Evolutionary conservation across 257 asterid species (phyloP), one percentile per base, ranked within the genome.

Genomic region (Misopates orontium): DNA sequence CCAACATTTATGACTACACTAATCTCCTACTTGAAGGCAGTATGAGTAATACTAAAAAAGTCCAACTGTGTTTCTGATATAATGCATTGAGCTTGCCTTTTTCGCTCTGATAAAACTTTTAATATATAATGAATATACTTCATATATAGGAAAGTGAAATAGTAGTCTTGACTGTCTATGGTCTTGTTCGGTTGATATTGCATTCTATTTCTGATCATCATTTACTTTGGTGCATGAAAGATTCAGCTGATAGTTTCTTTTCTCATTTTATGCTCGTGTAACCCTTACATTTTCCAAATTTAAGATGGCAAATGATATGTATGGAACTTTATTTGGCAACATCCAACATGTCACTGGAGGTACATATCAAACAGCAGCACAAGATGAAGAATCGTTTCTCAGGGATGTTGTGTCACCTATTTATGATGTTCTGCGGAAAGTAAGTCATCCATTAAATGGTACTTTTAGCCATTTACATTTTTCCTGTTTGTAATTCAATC

Each of bases 241-340:
- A 5, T 48, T 66, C 40, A 47, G 55, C 16, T 28, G 28, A 15
- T 31, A 17, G 32, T 54, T 68, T 21, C n/a, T 68, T 55, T 45
- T 8, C 20, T 55, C 60, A 8, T 54, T 70, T 65, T 63, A 32
- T 50, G 61, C 59, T 54, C 66, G 25, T 28, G n/a, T 71, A 67
- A 69, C 54, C 31, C 62, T 69, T 66, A 24, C 52, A 17, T 75
- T 62, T 73, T 67, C 47, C 31, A 40, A 58, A 66, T 67, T 49
- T 21, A 73, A 94, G 99, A 94, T 94, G 99, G 96, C 96, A 50
- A 42, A 78, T 71, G 96, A 86, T 76, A 77, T 94, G 85, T 66
- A 80, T 60, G 96, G 84, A 54, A 74, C 79, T 70, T 75, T 86
- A 74, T 80, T 60, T 76, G 75, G 87, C 74, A 84, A 88, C 72